phyloP scores from a whole-genome alignment of 2,329 filamentous ascomycete species.

The Fusarium napiforme region DNA sequence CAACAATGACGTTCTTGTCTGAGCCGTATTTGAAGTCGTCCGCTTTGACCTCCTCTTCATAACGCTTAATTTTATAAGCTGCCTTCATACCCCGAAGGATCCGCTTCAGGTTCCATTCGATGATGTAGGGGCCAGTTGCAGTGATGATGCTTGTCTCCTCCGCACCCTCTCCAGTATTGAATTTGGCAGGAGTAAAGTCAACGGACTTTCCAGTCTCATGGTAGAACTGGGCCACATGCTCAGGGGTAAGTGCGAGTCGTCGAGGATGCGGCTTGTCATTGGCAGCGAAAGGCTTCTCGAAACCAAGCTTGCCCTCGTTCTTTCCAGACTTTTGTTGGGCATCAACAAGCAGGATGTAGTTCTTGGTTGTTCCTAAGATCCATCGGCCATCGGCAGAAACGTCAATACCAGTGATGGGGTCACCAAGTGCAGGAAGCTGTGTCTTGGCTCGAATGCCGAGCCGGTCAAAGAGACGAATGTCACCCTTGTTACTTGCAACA shows the following conservation, averaged over 20 bases:
- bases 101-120: constrained; percentile 96
- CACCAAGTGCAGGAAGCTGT: constrained; percentile 92
- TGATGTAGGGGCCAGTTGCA: constrained; percentile 93
- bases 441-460: constrained; percentile 98
- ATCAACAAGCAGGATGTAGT: constrained; percentile 94
- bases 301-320: constrained; percentile 97
- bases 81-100: constrained; percentile 83
- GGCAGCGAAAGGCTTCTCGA: constrained; percentile 91
- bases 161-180: constrained; percentile 86
- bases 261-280: constrained; percentile 94
- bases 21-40: constrained; percentile 98
- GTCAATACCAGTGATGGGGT: constrained; percentile 93
- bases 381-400: constrained; percentile 95
- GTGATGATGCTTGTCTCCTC: constrained; percentile 96
- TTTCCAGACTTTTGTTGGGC: constrained; percentile 91
- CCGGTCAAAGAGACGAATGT: constrained; percentile 95
- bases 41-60: constrained; percentile 93
- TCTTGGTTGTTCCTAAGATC: constrained; percentile 93
- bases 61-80: constrained; percentile 96
- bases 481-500: constrained; percentile 96
- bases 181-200: constrained; percentile 89
- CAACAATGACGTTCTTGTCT: constrained; percentile 98
- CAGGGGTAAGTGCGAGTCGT: constrained; percentile 86
- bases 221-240: constrained; percentile 96
- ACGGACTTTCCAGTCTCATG: constrained; percentile 92